Conservation (phyloP, 2,329 filamentous ascomycete genomes). For the Thelonectria rubi region DNA sequence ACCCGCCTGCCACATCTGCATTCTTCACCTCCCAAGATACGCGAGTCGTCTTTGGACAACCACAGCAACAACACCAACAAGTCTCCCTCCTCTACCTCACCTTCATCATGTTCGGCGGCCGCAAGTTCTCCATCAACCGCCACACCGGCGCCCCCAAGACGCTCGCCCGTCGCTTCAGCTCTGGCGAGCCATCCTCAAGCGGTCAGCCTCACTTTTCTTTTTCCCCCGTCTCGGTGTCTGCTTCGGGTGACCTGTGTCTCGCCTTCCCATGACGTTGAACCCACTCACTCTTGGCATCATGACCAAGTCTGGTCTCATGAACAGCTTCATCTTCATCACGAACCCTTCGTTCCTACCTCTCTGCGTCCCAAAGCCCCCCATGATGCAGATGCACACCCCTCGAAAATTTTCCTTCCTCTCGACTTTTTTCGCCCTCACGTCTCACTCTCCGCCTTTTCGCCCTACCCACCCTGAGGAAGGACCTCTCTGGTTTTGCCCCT, state of each 20-base stretch:
- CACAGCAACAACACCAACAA: constrained; percentile 8
- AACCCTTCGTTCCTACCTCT: background rate
- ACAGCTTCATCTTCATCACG: background rate
- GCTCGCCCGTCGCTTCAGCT: constrained; percentile 64
- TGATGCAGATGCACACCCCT: background rate
- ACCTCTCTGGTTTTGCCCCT: constrained; percentile 3
- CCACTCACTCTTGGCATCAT: background rate
- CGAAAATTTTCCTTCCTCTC: constrained; percentile 10
- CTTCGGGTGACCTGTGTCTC: constrained; percentile 5
- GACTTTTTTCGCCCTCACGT: constrained; percentile 16
- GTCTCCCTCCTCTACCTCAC: background rate
- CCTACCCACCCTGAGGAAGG: constrained; percentile 9
- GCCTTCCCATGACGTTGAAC: background rate
- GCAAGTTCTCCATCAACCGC: constrained; percentile 74
- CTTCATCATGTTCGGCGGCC: constrained; percentile 60
- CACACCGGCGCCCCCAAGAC: constrained; percentile 69
- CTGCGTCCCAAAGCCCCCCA: background rate
- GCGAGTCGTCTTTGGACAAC: constrained; percentile 20
- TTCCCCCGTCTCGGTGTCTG: constrained; percentile 4
- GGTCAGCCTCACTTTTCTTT: constrained; percentile 53
- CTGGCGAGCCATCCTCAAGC: constrained; percentile 64
- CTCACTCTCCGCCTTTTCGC: constrained; percentile 24
- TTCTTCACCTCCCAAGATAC: constrained; percentile 30
- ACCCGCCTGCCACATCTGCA: constrained; percentile 3
- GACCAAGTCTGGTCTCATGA: background rate